Evolutionary conservation across 129 eudicot species (phyloP), one percentile per base, ranked within the genome.

Genomic region (Flaveria sonorensis): DNA sequence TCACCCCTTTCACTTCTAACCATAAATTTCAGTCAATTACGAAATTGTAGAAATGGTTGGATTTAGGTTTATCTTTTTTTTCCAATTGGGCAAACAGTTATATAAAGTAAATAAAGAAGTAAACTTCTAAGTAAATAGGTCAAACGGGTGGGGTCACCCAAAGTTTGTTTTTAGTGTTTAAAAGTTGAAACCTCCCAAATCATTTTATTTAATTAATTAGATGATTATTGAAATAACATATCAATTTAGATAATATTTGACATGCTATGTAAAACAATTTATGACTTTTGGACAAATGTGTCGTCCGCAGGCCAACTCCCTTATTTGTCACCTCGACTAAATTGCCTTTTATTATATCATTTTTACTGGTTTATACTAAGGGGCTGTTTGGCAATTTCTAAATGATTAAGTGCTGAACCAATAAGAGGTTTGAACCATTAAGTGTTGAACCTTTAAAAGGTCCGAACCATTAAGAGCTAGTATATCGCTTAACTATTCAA

Each of bases 311-410:
- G 21, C 23, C 2, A 20, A n/a, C 57, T 0, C 0, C 4, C 21
- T 3, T 15, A 3, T 48, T n/a, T 52, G 57, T 52, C 59, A 52
- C 23, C 21, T n/a, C 10, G 10, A n/a, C 59, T 52, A n/a, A 52
- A 52, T 52, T 52, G 0, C 59, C 21, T 52, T n/a, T 52, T n/a
- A 6, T 7, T 43, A 0, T 52, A 55, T 46, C 14, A 65, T 56
- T 40, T 72, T 69, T 62, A 60, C 57, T 46, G 73, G 45, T 73
- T 15, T 67, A 30, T 45, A 8, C 14, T 14, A 57, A n/a, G n/a
- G n/a, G n/a, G n/a, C n/a, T n/a, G n/a, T n/a, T n/a, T n/a, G n/a
- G n/a, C n/a, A n/a, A n/a, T n/a, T n/a, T n/a, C n/a, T n/a, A n/a
- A n/a, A n/a, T n/a, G n/a, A n/a, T n/a, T n/a, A n/a, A n/a, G n/a